Percentiles rank a stretch among this genome's conserved stretches.
Evolutionary conservation across 2,329 filamentous ascomycete species (phyloP).

Genomic region (Orbilia blumenaviensis): DNA sequence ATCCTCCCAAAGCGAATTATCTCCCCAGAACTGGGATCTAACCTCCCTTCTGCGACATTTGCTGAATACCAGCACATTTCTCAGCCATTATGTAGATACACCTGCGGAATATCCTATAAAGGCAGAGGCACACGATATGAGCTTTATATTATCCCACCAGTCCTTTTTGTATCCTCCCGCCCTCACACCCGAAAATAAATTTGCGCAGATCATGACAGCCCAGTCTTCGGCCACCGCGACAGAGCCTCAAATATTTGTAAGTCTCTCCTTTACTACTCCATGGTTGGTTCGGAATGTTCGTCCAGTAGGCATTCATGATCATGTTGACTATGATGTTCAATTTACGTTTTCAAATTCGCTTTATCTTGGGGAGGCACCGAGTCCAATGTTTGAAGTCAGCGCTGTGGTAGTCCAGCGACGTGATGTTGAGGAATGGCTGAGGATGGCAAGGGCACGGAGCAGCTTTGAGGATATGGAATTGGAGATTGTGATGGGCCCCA

Average conservation of each 20-base stretch:
- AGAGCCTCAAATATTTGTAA: not conserved
- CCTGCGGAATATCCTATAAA: not conserved
- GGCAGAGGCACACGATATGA: not conserved
- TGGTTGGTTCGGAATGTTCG: not conserved
- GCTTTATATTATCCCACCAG: not conserved
- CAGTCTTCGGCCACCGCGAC: not conserved
- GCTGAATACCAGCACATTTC: not conserved
- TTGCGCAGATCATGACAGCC: not conserved
- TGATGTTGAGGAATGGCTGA: constrained; percentile 10
- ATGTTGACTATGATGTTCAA: constrained; percentile 29
- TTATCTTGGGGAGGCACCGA: constrained; percentile 10
- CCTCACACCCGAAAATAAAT: not conserved
- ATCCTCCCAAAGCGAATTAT: not conserved
- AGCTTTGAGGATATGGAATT: not conserved
- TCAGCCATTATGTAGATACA: not conserved
- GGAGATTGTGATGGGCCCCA: constrained; percentile 25
- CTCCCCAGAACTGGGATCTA: not conserved
- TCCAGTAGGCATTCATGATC: not conserved
- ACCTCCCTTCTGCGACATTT: not conserved
- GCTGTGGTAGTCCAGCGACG: not conserved
- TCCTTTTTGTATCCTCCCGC: not conserved
- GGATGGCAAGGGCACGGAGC: not conserved
- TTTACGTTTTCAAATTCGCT: constrained; percentile 12
- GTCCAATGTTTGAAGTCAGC: constrained; percentile 11
- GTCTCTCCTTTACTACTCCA: not conserved